Base-by-base conservation (phyloP, 352 stramenopile genomes). In the Globisporangium mamillatum region DNA sequence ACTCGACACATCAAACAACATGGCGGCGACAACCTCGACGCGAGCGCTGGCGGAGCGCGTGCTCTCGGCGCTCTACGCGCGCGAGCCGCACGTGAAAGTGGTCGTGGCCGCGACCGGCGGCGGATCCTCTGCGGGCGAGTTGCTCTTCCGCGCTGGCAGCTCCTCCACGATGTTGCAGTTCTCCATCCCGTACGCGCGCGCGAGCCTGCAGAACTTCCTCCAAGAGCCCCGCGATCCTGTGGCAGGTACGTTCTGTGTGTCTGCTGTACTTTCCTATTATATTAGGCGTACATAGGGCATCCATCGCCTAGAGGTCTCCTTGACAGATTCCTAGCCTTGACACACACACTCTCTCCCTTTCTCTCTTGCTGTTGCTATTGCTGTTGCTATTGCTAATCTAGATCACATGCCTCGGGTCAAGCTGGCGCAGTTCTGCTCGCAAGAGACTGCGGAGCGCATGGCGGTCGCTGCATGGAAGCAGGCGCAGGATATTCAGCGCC, bases 131-230 rank as follows among this genome's bases (percentile, higher is more conserved):
- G 77, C 75, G 3, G 70, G 79, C 3, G 71, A 85, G 59, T 70
- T 77, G 18, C 77, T 91, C 27, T 88, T 91, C 59, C 71, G 73
- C 20, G 53, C 75, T 8, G 83, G 81, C 18, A 91, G 82, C 55
- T 93, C 83, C 27, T 90, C 83, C 62, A 90, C 80, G 41, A 88
- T 93, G 78, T 64, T 91, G 53, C 76, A 90, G 63, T 91, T 88
- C 67, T 71, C 75, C 29, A 75, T 93, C 38, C 83, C 83, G 24
- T 93, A 93, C 67, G 81, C 83, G 18, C 83, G 82, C 61, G 69
- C 72, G 22, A 91, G 81, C 74, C 75, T 93, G 6, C 69, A 82
- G 38, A 72, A 73, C 10, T 93, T 85, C 41, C 59, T 93, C 12
- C 69, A 67, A n/a, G 59, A 71, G 10, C 50, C 55, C 9, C 52